Evolutionary conservation across 192 early-diverging fungal genomes (phyloP).

Genomic region (Chytriomyces hyalinus): DNA sequence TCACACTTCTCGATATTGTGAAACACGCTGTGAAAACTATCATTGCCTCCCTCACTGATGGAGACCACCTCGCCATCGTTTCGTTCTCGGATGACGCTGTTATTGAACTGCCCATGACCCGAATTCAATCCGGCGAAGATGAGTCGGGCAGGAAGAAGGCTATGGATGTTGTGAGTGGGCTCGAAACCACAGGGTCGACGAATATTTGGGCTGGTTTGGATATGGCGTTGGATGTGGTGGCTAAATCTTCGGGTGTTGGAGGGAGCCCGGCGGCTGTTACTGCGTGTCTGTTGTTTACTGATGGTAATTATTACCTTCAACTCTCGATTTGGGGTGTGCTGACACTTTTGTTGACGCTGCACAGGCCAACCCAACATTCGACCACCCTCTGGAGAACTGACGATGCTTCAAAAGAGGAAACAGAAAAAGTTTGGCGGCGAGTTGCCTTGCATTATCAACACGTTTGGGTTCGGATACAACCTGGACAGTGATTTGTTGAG

Average conservation of each 20-base stretch:
- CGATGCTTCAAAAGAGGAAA: conserved; percentile 29
- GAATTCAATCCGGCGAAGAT: background rate
- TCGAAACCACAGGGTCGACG: conserved; percentile 20
- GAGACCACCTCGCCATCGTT: conserved; percentile 40
- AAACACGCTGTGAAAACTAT: conserved; percentile 47
- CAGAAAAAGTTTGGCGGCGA: conserved; percentile 23
- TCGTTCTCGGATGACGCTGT: conserved; percentile 36
- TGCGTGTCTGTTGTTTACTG: conserved; percentile 40
- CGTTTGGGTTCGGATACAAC: conserved; percentile 50
- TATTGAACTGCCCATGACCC: conserved; percentile 23
- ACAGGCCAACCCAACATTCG: conserved; percentile 31
- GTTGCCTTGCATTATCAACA: conserved; percentile 36
- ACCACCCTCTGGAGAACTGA: conserved; percentile 41
- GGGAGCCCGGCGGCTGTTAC: background rate
- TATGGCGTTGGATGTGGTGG: conserved; percentile 17
- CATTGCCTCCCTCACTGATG: conserved; percentile 22
- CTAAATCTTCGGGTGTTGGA: background rate
- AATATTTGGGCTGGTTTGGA: conserved; percentile 40
- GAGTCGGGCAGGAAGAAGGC: background rate
- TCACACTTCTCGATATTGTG: conserved; percentile 43
- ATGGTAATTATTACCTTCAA: conserved; percentile 19
- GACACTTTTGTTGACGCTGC: conserved; percentile 10
- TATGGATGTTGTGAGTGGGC: background rate
- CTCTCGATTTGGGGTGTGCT: background rate
- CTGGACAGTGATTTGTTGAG: conserved; percentile 33